These are phyloP conservation scores for Fusarium verticillioides DNA, from an alignment of 2,329 filamentous ascomycete species.

Conservation along the genomic window DNA sequence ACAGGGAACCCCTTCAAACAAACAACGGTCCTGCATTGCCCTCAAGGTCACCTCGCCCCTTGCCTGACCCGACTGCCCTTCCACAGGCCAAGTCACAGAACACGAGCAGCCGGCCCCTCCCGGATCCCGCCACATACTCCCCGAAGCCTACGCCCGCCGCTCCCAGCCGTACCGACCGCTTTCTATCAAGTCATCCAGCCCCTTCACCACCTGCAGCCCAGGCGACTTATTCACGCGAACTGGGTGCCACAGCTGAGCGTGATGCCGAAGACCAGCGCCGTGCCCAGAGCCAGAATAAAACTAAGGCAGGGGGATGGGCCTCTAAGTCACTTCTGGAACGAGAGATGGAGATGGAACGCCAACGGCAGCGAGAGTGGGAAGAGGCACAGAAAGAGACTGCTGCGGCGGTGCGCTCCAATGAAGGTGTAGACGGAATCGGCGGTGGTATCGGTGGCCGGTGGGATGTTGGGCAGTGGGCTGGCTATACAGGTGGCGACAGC, in stretches of 20 bases:
- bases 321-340: conserved; percentile 78
- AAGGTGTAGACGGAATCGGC: conserved; percentile 70
- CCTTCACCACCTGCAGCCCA: conserved; percentile 55
- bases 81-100: conserved; percentile 23
- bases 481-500: conserved; percentile 79
- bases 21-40: conserved; percentile 41
- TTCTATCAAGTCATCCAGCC: conserved; percentile 64
- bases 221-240: conserved; percentile 65
- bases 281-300: conserved; percentile 66
- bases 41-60: conserved; percentile 58
- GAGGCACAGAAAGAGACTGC: conserved; percentile 74
- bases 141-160: conserved; percentile 35
- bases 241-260: conserved; percentile 69
- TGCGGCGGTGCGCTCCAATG: conserved; percentile 61
- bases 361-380: conserved; percentile 84
- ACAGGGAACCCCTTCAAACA: conserved; percentile 48
- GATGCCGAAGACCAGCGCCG: conserved; percentile 71
- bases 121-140: conserved; percentile 33
- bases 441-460: conserved; percentile 75
- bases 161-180: conserved; percentile 67
- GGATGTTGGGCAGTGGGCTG: conserved; percentile 81
- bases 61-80: conserved; percentile 59
- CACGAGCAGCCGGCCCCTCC: conserved; percentile 33
- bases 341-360: conserved; percentile 83
- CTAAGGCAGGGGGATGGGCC: conserved; percentile 71